Conservation (phyloP, 805 yeast species). For the Teunomyces barrocoloradensis region DNA sequence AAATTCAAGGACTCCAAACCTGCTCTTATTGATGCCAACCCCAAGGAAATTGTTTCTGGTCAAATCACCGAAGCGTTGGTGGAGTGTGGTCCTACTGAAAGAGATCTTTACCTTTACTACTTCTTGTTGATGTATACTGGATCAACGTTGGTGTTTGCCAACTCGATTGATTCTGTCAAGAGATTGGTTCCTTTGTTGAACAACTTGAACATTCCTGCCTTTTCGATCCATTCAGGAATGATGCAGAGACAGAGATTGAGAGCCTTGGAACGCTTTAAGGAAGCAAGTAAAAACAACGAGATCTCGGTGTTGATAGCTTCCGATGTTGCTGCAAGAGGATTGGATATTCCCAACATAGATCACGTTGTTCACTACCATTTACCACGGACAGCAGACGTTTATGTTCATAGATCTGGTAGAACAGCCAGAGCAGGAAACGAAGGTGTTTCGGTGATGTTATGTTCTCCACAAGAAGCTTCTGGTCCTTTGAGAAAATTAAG, state of each 20-base stretch:
- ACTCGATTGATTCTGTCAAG: conserved; percentile 92
- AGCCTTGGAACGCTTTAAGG: conserved; percentile 76
- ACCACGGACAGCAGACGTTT: conserved; percentile 91
- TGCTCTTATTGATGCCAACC: conserved; percentile 76
- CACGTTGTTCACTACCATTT: conserved; percentile 96
- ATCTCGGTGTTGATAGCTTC: conserved; percentile 81
- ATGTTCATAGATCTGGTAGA: conserved; percentile 95
- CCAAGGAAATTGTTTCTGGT: conserved; percentile 73
- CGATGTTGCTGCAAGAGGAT: conserved; percentile 97
- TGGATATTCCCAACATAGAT: conserved; percentile 85
- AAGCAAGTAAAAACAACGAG: conserved; percentile 44
- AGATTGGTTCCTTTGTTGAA: conserved; percentile 74
- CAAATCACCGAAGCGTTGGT: conserved; percentile 80
- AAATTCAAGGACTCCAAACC: conserved; percentile 70
- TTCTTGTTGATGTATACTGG: conserved; percentile 86
- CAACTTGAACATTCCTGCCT: conserved; percentile 63
- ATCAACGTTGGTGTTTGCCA: conserved; percentile 84
- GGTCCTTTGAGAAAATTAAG: conserved; percentile 82
- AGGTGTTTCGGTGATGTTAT: conserved; percentile 92
- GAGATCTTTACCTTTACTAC: conserved; percentile 88
- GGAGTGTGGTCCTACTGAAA: conserved; percentile 86
- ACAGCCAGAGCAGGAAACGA: conserved; percentile 95
- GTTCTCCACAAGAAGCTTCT: conserved; percentile 90
- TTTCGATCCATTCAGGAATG: conserved; percentile 91
- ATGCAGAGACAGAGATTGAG: conserved; percentile 88